Evolutionary conservation across 768 basidiomycete genomes (phyloP).

Genomic region (Asterophora lycoperdoides): DNA sequence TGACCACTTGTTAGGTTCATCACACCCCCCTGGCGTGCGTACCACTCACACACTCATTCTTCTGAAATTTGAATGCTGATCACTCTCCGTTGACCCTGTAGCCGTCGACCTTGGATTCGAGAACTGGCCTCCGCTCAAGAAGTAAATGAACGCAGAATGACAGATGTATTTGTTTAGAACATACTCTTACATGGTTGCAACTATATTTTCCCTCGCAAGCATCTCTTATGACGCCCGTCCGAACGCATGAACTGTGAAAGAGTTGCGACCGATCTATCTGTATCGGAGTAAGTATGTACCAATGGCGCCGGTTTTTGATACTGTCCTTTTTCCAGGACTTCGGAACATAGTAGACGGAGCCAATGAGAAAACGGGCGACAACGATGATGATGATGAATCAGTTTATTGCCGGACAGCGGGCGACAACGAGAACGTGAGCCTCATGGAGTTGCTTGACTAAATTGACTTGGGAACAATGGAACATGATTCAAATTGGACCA

Average conservation of each 20-base stretch:
- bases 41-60: slow-evolving; percentile 6
- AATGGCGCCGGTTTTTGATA: no score
- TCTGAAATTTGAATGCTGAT: neutral
- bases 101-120: slow-evolving; percentile 68
- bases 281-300: no score
- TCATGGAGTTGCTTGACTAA: neutral
- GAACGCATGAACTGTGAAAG: no score
- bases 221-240: no score
- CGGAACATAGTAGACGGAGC: neutral
- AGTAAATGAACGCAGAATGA: slow-evolving; percentile 9
- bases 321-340: no score
- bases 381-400: no score
- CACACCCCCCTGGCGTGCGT: slow-evolving; percentile 68
- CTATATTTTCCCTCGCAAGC: no score
- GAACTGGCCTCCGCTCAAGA: slow-evolving; percentile 44
- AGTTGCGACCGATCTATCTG: no score
- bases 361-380: neutral
- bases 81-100: slow-evolving; percentile 17
- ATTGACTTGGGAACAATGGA: neutral
- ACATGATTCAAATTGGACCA: no score
- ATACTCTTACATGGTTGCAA: neutral
- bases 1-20: slow-evolving; percentile 41
- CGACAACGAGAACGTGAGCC: neutral
- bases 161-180: neutral
- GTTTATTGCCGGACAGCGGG: no score